phyloP scores from a whole-genome alignment of 169 alveolate genomes.

The Condylostoma magnum region DNA sequence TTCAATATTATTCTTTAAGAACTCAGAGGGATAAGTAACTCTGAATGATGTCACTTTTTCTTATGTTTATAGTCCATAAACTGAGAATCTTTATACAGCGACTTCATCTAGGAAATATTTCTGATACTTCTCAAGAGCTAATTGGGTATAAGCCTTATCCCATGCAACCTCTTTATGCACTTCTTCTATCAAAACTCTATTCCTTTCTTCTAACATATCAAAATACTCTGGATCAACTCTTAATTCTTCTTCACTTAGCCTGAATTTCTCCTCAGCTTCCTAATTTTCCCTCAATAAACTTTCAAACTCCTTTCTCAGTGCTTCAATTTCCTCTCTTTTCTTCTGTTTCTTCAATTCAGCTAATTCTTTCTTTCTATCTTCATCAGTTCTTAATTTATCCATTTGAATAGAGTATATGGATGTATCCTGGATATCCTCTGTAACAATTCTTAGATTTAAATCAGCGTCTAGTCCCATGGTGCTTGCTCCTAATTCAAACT shows the following conservation, averaged over 20 bases:
- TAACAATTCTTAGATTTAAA: slow-evolving; percentile 18
- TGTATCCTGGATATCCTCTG: slow-evolving; percentile 42
- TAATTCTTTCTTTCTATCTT: slow-evolving; percentile 70
- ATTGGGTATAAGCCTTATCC: slow-evolving; percentile 70
- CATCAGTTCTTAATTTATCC: slow-evolving; percentile 82
- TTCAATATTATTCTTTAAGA: slow-evolving; percentile 60
- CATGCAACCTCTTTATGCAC: slow-evolving; percentile 81
- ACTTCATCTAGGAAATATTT: slow-evolving; percentile 69
- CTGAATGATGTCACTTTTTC: slow-evolving; percentile 72
- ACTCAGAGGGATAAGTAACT: slow-evolving; percentile 68
- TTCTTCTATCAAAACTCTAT: slow-evolving; percentile 68
- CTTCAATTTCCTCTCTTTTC: slow-evolving; percentile 54
- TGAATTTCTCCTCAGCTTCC: slow-evolving; percentile 60
- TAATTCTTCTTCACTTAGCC: slow-evolving; percentile 73
- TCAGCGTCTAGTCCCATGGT: background rate
- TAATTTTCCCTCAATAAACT: slow-evolving; percentile 51
- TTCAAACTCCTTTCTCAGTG: slow-evolving; percentile 69
- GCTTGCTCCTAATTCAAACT: background rate
- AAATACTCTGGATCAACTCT: slow-evolving; percentile 81
- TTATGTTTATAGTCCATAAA: slow-evolving; percentile 58
- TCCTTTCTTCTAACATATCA: slow-evolving; percentile 70
- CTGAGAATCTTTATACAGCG: slow-evolving; percentile 76
- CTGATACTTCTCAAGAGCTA: slow-evolving; percentile 64
- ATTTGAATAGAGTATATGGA: slow-evolving; percentile 64
- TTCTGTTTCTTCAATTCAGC: slow-evolving; percentile 85